A percentile compares a stretch with the other conserved stretches of the same genome.
Conservation (phyloP, 345 rosid species). For the Rhodamnia argentea region DNA sequence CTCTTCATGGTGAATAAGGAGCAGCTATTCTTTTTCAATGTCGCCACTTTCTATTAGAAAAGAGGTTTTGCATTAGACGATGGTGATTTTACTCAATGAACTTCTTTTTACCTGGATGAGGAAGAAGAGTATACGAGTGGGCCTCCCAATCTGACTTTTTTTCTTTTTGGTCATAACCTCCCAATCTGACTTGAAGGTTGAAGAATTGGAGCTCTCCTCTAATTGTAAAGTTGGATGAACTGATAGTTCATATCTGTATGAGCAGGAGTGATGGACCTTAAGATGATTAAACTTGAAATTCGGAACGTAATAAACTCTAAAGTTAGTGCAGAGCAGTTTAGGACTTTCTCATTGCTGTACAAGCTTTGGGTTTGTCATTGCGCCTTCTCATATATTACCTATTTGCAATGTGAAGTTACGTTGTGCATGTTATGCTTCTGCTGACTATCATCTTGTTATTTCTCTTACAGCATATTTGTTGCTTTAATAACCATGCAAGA, state of each 20-base stretch:
- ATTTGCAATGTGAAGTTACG: neutral
- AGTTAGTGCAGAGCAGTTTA: neutral
- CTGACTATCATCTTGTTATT: neutral
- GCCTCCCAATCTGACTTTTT: neutral
- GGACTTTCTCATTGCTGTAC: neutral
- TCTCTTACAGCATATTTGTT: neutral
- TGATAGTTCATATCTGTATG: neutral
- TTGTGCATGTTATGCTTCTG: neutral
- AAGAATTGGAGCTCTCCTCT: neutral
- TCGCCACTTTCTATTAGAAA: neutral
- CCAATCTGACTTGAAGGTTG: neutral
- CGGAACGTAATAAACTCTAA: neutral
- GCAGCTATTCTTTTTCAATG: neutral
- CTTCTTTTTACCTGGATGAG: neutral
- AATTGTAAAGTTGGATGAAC: neutral
- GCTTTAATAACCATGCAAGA: neutral
- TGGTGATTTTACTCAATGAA: neutral
- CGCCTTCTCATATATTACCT: neutral
- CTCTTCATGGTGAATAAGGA: neutral
- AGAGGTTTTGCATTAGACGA: neutral
- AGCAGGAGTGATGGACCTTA: neutral
- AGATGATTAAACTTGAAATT: neutral
- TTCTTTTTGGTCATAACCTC: no score
- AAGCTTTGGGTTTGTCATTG: neutral
- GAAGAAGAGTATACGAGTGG: neutral